phyloP scores from a whole-genome alignment of 495 filamentous ascomycete species.

The Annulohypoxylon nitens region DNA sequence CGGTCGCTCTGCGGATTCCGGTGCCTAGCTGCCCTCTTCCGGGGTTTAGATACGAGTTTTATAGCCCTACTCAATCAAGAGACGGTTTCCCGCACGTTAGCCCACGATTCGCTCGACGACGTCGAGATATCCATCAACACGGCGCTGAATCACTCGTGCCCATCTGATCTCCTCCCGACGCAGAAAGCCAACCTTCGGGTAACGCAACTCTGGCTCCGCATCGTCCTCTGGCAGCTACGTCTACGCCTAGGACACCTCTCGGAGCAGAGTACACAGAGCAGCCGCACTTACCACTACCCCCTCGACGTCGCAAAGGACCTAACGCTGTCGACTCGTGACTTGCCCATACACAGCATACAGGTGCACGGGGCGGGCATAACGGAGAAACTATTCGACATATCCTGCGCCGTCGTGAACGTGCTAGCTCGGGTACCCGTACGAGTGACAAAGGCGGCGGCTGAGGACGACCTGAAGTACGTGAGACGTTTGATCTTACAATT shows the following conservation, averaged over 20 bases:
- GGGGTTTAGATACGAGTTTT: slow-evolving; percentile 74
- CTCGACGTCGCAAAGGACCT: slow-evolving; percentile 68
- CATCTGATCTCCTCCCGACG: slow-evolving; percentile 70
- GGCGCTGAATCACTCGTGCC: slow-evolving; percentile 64
- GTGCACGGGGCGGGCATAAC: slow-evolving; percentile 73
- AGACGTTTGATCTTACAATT: slow-evolving; percentile 42
- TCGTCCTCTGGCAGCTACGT: slow-evolving; percentile 77
- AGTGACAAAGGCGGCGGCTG: slow-evolving; percentile 33
- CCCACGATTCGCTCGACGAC: slow-evolving; percentile 63
- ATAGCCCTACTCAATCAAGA: slow-evolving; percentile 74
- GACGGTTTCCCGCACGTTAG: slow-evolving; percentile 61
- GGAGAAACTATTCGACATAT: slow-evolving; percentile 70
- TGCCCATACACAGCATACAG: slow-evolving; percentile 67
- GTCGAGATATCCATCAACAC: slow-evolving; percentile 70
- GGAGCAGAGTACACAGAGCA: slow-evolving; percentile 50
- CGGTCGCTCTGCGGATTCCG: slow-evolving; percentile 69
- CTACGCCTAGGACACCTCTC: slow-evolving; percentile 53
- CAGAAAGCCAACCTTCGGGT: slow-evolving; percentile 78
- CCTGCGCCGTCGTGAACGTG: slow-evolving; percentile 68
- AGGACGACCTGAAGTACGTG: slow-evolving; percentile 42
- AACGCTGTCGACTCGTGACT: slow-evolving; percentile 64
- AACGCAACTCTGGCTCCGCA: slow-evolving; percentile 81
- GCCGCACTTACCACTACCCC: slow-evolving; percentile 64
- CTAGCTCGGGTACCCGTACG: slow-evolving; percentile 52
- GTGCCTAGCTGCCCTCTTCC: slow-evolving; percentile 73